These are phyloP conservation scores for Nannochloropsis gaditana DNA, from an alignment of 108 stramenopile species.

Conservation along the genomic window DNA sequence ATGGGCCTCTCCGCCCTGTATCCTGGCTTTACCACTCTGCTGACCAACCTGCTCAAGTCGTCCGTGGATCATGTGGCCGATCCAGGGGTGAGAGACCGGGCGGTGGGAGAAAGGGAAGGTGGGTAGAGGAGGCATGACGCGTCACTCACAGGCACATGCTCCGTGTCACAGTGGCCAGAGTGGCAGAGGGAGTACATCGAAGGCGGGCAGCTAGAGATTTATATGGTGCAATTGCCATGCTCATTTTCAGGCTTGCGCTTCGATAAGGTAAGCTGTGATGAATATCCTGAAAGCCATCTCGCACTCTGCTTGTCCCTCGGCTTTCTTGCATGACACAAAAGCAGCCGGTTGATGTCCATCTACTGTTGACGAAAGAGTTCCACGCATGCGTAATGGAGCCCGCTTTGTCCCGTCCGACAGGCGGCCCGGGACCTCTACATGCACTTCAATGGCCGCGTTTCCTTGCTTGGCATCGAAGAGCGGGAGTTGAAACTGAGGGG, in stretches of 20 bases:
- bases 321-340: too few species aligned
- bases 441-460: constrained; percentile 19
- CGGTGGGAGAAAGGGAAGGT: not conserved
- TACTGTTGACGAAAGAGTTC: too few species aligned
- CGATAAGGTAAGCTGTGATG: not conserved
- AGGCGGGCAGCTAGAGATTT: not conserved
- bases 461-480: constrained; percentile 19
- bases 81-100: not conserved
- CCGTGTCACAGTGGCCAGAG: not conserved
- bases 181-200: constrained; percentile 15
- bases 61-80: constrained; percentile 5
- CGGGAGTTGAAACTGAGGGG: not conserved
- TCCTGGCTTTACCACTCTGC: not conserved
- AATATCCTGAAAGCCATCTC: not conserved
- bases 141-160: not conserved
- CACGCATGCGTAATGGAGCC: too few species aligned
- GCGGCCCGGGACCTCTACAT: constrained; percentile 12
- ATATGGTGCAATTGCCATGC: not conserved
- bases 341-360: too few species aligned
- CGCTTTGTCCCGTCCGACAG: not conserved
- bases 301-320: too few species aligned
- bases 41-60: constrained; percentile 10
- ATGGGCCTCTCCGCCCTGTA: not conserved
- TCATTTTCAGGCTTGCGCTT: not conserved
- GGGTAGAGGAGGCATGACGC: not conserved